Evolutionary conservation across 306 rosid genomes (phyloP).

Genomic region (Quercus variabilis): DNA sequence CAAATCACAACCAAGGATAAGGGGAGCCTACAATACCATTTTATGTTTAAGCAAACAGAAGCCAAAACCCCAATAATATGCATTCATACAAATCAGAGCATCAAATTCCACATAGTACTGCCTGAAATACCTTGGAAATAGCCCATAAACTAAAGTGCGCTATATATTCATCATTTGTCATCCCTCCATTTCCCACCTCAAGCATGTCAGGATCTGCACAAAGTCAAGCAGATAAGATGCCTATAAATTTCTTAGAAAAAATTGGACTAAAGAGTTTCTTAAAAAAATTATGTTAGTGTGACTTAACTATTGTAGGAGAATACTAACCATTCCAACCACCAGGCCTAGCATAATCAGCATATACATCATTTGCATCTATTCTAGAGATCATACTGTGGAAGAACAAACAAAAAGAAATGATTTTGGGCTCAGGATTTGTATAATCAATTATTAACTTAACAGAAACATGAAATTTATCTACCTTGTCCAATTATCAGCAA

Average conservation of each 20-base stretch:
- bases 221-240: background rate
- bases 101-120: background rate
- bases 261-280: background rate
- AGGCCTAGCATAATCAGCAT: conserved; percentile 77
- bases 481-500: conserved; percentile 83
- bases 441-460: background rate
- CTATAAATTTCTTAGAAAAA: background rate
- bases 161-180: conserved; percentile 77
- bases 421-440: background rate
- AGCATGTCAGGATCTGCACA: conserved; percentile 96
- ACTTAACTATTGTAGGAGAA: background rate
- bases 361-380: conserved; percentile 79
- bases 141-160: conserved; percentile 98
- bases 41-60: conserved; percentile 6
- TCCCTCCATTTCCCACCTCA: conserved; percentile 96
- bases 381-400: conserved; percentile 71
- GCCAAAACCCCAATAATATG: background rate
- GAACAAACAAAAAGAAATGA: background rate
- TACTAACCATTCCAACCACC: conserved; percentile 97
- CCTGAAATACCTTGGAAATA: conserved; percentile 69
- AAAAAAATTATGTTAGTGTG: background rate
- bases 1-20: conserved; percentile 93
- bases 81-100: background rate
- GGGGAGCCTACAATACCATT: conserved; percentile 75
- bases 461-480: conserved; percentile 10